Evolutionary conservation across 106 monocot genomes (phyloP).

Genomic region (Apostasia shenzhenica): DNA sequence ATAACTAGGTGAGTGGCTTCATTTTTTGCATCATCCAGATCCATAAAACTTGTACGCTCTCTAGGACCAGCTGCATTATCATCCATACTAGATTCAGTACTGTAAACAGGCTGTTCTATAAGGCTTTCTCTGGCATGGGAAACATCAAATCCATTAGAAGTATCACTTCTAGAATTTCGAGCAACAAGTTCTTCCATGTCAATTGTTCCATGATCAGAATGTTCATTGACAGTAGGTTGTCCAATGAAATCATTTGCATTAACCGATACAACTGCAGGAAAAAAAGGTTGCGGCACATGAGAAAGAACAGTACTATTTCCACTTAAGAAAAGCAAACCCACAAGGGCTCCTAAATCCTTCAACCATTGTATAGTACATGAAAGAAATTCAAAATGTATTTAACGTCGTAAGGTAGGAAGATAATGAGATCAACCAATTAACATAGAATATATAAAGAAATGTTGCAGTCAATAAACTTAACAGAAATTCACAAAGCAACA

Average conservation of each 20-base stretch:
- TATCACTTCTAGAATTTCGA: background rate
- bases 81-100: slow-evolving; percentile 8
- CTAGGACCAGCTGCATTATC: slow-evolving; percentile 6
- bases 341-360: too few species aligned
- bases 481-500: too few species aligned
- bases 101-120: slow-evolving; percentile 15
- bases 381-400: too few species aligned
- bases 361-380: too few species aligned
- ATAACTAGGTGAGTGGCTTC: slow-evolving; percentile 29
- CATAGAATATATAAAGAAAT: too few species aligned
- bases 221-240: slow-evolving; percentile 2
- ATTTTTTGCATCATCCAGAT: slow-evolving; percentile 16
- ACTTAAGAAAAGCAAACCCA: too few species aligned
- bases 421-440: too few species aligned
- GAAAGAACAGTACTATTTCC: too few species aligned
- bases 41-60: slow-evolving; percentile 5
- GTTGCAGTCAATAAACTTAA: too few species aligned
- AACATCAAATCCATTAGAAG: slow-evolving; percentile 12
- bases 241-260: background rate
- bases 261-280: background rate
- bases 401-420: too few species aligned
- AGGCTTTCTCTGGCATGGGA: slow-evolving; percentile 3
- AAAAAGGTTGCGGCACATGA: background rate
- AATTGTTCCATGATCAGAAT: slow-evolving; percentile 12
- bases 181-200: slow-evolving; percentile 6